A percentile compares a stretch with the other conserved stretches of the same genome.
These are phyloP conservation scores for Camelina sativa DNA, from an alignment of 345 rosid species.

Conservation along the genomic window DNA sequence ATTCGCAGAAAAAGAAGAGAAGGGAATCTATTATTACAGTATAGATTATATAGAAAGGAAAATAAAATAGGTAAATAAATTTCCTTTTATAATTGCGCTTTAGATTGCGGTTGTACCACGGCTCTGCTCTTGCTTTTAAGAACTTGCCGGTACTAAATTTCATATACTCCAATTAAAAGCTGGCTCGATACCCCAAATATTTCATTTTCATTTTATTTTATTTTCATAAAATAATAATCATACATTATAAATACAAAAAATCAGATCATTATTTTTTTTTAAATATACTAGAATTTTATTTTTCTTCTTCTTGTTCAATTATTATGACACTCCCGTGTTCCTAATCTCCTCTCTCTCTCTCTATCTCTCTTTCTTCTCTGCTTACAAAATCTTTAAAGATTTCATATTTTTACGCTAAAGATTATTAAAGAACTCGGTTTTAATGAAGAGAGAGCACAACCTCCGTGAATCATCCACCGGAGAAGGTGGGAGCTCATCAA, in stretches of 20 bases:
- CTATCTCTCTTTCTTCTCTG: slow-evolving; percentile 11
- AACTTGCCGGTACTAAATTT: slow-evolving; percentile 44
- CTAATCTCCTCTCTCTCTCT: slow-evolving; percentile 42
- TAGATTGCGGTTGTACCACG: slow-evolving; percentile 69
- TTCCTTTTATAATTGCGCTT: slow-evolving; percentile 44
- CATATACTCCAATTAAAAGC: slow-evolving; percentile 37
- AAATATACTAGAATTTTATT: neutral
- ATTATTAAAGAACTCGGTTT: slow-evolving; percentile 23
- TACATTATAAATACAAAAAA: neutral
- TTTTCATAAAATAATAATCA: neutral
- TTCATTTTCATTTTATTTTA: neutral
- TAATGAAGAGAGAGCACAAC: slow-evolving; percentile 65
- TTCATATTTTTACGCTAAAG: neutral
- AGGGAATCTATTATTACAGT: slow-evolving; percentile 35
- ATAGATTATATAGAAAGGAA: slow-evolving; percentile 34
- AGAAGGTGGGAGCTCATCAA: slow-evolving; percentile 37
- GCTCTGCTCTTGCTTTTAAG: slow-evolving; percentile 45
- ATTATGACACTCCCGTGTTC: slow-evolving; percentile 53
- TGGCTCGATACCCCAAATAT: slow-evolving; percentile 17
- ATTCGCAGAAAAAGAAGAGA: slow-evolving; percentile 25
- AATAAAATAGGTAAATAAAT: slow-evolving; percentile 35
- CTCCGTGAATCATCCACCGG: slow-evolving; percentile 42
- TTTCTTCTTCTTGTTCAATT: slow-evolving; percentile 35
- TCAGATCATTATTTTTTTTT: slow-evolving; percentile 2
- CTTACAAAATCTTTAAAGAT: neutral